These are phyloP conservation scores for Glaciozyma antarctica DNA, from an alignment of 768 basidiomycete genomes.

Conservation along the genomic window DNA sequence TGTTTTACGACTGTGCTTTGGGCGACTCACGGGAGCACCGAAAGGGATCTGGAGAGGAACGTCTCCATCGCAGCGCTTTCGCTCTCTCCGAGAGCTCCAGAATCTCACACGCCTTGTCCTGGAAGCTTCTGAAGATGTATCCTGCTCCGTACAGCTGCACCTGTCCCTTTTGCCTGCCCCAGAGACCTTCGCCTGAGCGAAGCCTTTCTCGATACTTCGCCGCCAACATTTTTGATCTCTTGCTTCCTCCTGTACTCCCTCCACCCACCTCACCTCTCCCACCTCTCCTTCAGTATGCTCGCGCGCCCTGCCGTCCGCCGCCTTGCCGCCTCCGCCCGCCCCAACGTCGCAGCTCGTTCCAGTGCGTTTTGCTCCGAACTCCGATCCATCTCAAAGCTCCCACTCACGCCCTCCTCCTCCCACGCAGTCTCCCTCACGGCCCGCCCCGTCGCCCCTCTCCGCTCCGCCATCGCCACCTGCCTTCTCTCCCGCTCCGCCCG, in stretches of 20 bases:
- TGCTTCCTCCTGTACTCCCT: neutral
- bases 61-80: too few species aligned
- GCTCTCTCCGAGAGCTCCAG: too few species aligned
- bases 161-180: too few species aligned
- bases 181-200: neutral
- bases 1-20: too few species aligned
- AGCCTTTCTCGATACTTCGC: neutral
- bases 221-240: neutral
- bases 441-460: slow-evolving; percentile 14
- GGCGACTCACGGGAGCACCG: too few species aligned
- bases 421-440: slow-evolving; percentile 21
- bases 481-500: slow-evolving; percentile 10
- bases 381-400: neutral
- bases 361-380: neutral
- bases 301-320: neutral
- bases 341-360: neutral
- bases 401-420: neutral
- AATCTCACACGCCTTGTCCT: too few species aligned
- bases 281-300: neutral
- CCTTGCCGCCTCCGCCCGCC: neutral
- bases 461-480: slow-evolving; percentile 8
- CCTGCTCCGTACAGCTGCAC: too few species aligned
- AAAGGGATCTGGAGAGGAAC: too few species aligned
- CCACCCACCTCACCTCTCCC: neutral
- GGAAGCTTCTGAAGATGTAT: too few species aligned